These are phyloP conservation scores for Leucaena leucocephala DNA, from an alignment of 306 rosid species.

Conservation along the genomic window DNA sequence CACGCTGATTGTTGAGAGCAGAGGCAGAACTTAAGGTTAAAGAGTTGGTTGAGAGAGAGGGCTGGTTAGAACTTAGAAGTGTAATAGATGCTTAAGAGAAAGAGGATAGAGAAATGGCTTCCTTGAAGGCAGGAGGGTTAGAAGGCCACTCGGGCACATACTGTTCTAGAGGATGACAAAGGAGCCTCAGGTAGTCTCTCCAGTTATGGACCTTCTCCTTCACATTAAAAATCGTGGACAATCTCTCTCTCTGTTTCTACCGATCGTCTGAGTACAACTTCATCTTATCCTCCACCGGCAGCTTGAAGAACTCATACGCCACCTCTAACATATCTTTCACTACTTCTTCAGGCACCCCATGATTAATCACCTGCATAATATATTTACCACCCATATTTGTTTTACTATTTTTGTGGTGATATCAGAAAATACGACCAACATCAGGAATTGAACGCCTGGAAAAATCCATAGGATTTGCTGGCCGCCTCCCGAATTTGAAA, in stretches of 20 bases:
- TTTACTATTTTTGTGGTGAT: background rate
- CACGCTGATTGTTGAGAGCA: background rate
- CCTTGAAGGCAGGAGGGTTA: conserved; percentile 84
- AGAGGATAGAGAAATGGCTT: background rate
- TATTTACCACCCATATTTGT: too few relatives aligned
- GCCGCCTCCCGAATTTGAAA: conserved; percentile 66
- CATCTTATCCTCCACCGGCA: conserved; percentile 83
- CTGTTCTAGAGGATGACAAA: conserved; percentile 77
- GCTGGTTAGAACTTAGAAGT: too few relatives aligned
- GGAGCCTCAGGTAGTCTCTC: conserved; percentile 97
- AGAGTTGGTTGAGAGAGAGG: too few relatives aligned
- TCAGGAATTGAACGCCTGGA: conserved; percentile 56
- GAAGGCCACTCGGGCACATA: conserved; percentile 89
- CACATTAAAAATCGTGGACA: conserved; percentile 86
- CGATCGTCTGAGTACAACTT: conserved; percentile 91
- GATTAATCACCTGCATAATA: conserved; percentile 62
- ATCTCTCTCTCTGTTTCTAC: conserved; percentile 69
- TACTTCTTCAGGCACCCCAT: conserved; percentile 62
- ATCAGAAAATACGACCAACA: background rate
- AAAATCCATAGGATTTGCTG: conserved; percentile 76
- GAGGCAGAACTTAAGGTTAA: background rate
- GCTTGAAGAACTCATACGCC: conserved; percentile 64
- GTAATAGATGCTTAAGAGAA: background rate
- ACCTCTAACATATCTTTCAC: conserved; percentile 53
- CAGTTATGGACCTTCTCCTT: conserved; percentile 74